Conservation (phyloP, 345 rosid genomes). For the Dimocarpus longan region DNA sequence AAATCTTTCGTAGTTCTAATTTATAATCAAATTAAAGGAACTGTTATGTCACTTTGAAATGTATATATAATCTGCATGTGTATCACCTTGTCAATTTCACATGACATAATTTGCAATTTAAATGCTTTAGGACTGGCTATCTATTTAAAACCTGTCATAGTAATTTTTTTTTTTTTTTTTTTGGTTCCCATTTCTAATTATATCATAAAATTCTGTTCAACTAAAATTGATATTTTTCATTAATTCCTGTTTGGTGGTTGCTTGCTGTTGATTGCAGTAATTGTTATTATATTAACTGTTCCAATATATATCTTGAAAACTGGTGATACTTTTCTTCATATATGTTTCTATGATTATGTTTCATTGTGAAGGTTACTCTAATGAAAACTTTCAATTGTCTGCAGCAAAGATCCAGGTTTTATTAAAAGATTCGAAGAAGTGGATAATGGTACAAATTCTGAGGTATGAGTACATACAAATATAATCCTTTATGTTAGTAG, state of each 20-base stretch:
- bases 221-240: background rate
- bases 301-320: background rate
- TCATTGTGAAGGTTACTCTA: background rate
- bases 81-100: background rate
- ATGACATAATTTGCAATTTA: background rate
- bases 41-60: background rate
- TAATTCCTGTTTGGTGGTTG: background rate
- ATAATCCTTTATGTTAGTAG: background rate
- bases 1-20: background rate
- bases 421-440: conserved; percentile 52
- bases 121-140: background rate
- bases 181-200: background rate
- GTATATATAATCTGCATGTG: background rate
- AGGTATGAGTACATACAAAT: conserved; percentile 38
- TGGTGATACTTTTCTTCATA: background rate
- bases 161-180: background rate
- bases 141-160: no score
- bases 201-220: background rate
- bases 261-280: background rate
- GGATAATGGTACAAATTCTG: conserved; percentile 42
- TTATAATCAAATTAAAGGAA: background rate
- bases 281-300: background rate
- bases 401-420: conserved; percentile 92
- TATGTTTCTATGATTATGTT: conserved; percentile 1
- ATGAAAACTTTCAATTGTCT: conserved; percentile 29